phyloP scores from a whole-genome alignment of 345 rosid species.

The Eutrema yunnanense region DNA sequence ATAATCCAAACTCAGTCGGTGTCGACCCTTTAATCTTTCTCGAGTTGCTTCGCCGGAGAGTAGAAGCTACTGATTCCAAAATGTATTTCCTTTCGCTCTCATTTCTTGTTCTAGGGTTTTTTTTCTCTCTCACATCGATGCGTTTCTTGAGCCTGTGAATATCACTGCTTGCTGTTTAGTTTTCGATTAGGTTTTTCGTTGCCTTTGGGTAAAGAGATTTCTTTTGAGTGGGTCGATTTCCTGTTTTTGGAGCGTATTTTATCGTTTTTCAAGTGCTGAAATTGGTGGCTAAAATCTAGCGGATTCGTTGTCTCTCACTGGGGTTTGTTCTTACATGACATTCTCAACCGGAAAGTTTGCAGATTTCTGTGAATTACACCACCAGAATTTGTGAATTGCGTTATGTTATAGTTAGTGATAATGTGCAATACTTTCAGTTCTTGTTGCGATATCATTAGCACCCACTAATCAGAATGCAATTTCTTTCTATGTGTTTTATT shows the following conservation, averaged over 20 bases:
- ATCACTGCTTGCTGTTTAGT: not conserved
- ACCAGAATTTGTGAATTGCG: not conserved
- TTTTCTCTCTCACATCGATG: not conserved
- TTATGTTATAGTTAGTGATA: not conserved
- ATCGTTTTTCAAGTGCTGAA: not conserved
- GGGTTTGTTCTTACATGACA: not conserved
- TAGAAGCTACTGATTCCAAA: not conserved
- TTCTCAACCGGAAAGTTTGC: not conserved
- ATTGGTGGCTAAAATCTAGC: too few relatives aligned
- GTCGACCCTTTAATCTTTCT: not conserved
- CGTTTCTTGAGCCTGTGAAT: not conserved
- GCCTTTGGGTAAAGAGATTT: not conserved
- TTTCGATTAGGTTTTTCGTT: slow-evolving; percentile 14
- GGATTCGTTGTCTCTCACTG: not conserved
- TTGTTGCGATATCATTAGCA: too few relatives aligned
- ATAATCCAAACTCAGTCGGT: not conserved
- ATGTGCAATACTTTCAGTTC: not conserved
- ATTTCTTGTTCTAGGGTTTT: slow-evolving; percentile 32
- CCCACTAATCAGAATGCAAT: too few relatives aligned
- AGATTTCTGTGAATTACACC: not conserved
- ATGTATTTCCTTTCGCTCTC: not conserved
- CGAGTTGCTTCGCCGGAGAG: not conserved
- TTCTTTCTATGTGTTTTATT: not conserved
- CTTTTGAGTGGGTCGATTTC: not conserved
- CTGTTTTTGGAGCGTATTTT: not conserved